Percentiles rank a stretch among this genome's conserved stretches.
Conservation (phyloP, 345 rosid genomes). For the Eutrema japonicum region DNA sequence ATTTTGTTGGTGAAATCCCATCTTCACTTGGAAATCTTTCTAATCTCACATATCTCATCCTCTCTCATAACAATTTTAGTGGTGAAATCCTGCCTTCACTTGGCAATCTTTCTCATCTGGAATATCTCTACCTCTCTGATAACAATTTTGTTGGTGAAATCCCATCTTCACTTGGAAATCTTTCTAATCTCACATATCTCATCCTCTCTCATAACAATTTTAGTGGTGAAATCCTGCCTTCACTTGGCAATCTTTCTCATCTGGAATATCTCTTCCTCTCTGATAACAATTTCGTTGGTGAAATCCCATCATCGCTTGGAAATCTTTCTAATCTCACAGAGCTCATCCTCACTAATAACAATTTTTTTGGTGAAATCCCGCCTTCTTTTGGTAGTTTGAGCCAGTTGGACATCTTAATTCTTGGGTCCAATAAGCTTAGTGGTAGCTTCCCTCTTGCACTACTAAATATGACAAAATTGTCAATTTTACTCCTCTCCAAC, state of each 20-base stretch:
- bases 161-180: slow-evolving; percentile 2
- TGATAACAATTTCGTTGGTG: background rate
- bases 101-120: background rate
- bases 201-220: background rate
- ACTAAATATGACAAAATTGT: slow-evolving; percentile 7
- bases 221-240: background rate
- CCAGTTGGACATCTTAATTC: background rate
- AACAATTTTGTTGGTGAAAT: background rate
- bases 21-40: background rate
- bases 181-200: background rate
- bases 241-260: background rate
- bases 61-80: background rate
- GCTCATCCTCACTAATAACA: background rate
- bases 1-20: background rate
- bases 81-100: background rate
- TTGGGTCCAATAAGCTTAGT: background rate
- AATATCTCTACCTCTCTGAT: background rate
- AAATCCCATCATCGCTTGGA: slow-evolving; percentile 1
- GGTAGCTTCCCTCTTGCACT: slow-evolving; percentile 2
- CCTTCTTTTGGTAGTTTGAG: slow-evolving; percentile 1
- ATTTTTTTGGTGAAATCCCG: background rate
- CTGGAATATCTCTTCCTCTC: background rate
- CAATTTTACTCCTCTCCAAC: background rate
- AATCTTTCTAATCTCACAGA: background rate
- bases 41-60: background rate